Evolutionary conservation across 2,329 filamentous ascomycete species (phyloP).

Genomic region (Fusarium nisikadoi): DNA sequence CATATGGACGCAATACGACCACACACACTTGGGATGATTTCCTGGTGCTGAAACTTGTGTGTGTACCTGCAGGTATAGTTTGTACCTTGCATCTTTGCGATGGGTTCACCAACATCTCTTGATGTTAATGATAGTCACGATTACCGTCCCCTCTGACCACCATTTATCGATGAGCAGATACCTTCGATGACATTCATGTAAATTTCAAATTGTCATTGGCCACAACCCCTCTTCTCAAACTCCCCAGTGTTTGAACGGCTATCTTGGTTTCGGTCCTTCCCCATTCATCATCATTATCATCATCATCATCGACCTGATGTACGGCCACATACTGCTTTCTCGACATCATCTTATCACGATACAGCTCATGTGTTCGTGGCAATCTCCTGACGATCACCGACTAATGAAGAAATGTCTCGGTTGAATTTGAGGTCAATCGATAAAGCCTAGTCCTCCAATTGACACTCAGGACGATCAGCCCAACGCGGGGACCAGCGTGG

Average conservation of each 20-base stretch:
- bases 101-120: constrained; percentile 12
- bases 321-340: not conserved
- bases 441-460: constrained; percentile 17
- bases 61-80: constrained; percentile 23
- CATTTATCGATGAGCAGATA: not conserved
- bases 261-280: not conserved
- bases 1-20: constrained; percentile 1
- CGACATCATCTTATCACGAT: constrained; percentile 3
- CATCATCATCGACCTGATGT: not conserved
- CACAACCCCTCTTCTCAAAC: constrained; percentile 7
- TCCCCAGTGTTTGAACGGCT: constrained; percentile 2
- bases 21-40: not conserved
- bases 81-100: constrained; percentile 1
- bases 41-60: not conserved
- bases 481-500: constrained; percentile 14
- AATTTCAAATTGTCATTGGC: constrained; percentile 5
- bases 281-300: not conserved
- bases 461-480: not conserved
- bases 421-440: constrained; percentile 14
- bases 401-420: constrained; percentile 17
- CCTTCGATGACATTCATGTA: constrained; percentile 11
- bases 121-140: constrained; percentile 20
- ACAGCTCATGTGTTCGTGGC: not conserved
- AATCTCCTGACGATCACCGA: constrained; percentile 35
- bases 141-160: constrained; percentile 23